phyloP scores from a whole-genome alignment of 164 flowering plant species.

The Magnolia changhungtana region DNA sequence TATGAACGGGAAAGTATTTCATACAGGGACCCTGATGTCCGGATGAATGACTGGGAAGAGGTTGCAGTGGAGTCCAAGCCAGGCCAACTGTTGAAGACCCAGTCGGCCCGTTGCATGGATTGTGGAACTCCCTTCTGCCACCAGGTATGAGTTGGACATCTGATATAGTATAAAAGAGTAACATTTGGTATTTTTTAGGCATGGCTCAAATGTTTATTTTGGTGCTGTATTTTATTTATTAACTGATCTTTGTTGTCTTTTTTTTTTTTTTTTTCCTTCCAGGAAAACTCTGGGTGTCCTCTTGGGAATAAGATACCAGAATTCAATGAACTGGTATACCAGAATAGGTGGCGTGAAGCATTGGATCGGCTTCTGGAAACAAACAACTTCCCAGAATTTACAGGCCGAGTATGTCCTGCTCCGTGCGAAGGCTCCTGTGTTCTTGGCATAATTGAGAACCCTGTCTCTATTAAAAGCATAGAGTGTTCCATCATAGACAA shows the following conservation, averaged over 20 bases:
- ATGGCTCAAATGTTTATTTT: neutral
- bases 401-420: slow-evolving; percentile 99
- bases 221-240: slow-evolving; percentile 1
- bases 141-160: slow-evolving; percentile 49
- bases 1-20: slow-evolving; percentile 88
- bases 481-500: slow-evolving; percentile 97
- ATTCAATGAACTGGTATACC: slow-evolving; percentile 95
- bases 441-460: slow-evolving; percentile 97
- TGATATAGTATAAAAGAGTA: neutral
- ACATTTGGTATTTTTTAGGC: neutral
- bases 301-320: slow-evolving; percentile 99
- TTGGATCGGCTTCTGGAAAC: slow-evolving; percentile 92
- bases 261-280: slow-evolving; percentile 10
- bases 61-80: slow-evolving; percentile 81
- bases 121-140: slow-evolving; percentile 99
- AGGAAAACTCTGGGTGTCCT: slow-evolving; percentile 98
- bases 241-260: neutral
- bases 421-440: slow-evolving; percentile 99
- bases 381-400: slow-evolving; percentile 97
- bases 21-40: slow-evolving; percentile 77
- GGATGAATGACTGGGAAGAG: slow-evolving; percentile 89
- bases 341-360: slow-evolving; percentile 99
- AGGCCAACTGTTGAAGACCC: slow-evolving; percentile 74
- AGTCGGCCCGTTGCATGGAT: slow-evolving; percentile 99
- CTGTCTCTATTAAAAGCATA: slow-evolving; percentile 92